phyloP scores from a whole-genome alignment of 495 filamentous ascomycete genomes.

The Neurospora tetraspora region DNA sequence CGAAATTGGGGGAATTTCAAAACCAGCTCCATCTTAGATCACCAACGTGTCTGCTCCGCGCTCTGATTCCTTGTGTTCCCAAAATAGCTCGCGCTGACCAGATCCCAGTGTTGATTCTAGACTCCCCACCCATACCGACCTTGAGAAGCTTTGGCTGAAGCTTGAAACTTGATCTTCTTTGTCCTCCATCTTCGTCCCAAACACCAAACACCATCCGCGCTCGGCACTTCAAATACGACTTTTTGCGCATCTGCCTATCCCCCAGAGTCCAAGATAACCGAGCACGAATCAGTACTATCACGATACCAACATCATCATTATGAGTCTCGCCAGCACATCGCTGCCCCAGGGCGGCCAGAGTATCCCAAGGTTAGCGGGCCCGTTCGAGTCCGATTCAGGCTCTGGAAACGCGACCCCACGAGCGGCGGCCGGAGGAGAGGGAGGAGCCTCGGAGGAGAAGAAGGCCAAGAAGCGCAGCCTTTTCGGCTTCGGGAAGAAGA shows the following conservation, averaged over 20 bases:
- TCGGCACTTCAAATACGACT: neutral
- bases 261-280: neutral
- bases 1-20: constrained; percentile 9
- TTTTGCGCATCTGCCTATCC: neutral
- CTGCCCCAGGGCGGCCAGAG: constrained; percentile 9
- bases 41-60: neutral
- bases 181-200: neutral
- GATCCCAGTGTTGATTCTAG: neutral
- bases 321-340: constrained; percentile 18
- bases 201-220: neutral
- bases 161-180: neutral
- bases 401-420: constrained; percentile 29
- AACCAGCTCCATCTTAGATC: neutral
- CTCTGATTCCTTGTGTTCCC: neutral
- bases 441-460: constrained; percentile 17
- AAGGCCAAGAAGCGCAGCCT: constrained; percentile 43
- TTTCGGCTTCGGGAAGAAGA: constrained; percentile 61
- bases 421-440: constrained; percentile 12
- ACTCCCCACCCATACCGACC: neutral
- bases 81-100: neutral
- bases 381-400: constrained; percentile 16
- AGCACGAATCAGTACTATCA: neutral
- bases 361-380: constrained; percentile 21
- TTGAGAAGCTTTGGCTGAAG: neutral
- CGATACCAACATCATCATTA: constrained; percentile 4